These are phyloP conservation scores for Lactarius hengduanensis DNA, from an alignment of 768 basidiomycete genomes.

Conservation along the genomic window DNA sequence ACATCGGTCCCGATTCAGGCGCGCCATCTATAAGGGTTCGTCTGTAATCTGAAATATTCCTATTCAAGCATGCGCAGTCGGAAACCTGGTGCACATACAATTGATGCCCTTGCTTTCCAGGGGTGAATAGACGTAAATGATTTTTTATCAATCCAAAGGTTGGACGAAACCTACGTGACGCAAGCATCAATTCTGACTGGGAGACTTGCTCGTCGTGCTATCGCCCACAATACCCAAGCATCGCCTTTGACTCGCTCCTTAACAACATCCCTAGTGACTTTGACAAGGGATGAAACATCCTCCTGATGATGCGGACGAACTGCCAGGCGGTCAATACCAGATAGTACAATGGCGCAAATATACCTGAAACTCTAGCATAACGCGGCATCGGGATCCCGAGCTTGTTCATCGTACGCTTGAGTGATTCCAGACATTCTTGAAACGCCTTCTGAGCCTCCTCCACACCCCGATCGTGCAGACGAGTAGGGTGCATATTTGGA, in stretches of 20 bases:
- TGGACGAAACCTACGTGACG: too few relatives aligned
- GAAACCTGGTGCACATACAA: neutral
- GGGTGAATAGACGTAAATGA: neutral
- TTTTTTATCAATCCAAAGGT: neutral
- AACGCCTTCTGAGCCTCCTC: neutral
- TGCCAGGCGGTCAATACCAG: neutral
- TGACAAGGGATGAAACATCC: neutral
- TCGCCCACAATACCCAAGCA: neutral
- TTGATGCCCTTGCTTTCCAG: neutral
- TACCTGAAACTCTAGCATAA: neutral
- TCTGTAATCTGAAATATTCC: too few relatives aligned
- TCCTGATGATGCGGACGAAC: neutral
- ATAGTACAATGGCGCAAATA: neutral
- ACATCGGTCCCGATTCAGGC: too few relatives aligned
- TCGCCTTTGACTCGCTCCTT: neutral
- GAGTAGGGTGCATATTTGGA: neutral
- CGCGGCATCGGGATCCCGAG: neutral
- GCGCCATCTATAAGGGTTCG: too few relatives aligned
- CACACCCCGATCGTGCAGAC: too few relatives aligned
- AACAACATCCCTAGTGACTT: neutral
- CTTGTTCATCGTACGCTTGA: neutral
- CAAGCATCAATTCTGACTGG: neutral
- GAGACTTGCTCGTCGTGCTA: neutral
- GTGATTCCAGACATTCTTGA: neutral
- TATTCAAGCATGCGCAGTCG: too few relatives aligned